Conservation (phyloP, 305 asterid species). For the Fraxinus platypoda region DNA sequence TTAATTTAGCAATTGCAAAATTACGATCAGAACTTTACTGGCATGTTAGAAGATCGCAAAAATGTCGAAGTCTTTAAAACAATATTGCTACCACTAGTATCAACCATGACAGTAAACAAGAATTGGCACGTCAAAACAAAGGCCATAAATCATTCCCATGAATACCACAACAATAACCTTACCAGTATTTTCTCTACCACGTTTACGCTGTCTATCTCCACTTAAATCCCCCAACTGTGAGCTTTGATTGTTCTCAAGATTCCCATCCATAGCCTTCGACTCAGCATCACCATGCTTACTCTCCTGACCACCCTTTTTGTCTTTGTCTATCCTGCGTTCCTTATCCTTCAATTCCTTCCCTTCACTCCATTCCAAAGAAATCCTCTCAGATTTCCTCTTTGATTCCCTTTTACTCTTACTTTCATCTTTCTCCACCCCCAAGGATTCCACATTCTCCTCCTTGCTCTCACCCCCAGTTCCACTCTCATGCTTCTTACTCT, state of each 20-base stretch:
- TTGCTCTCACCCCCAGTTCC: conserved; percentile 51
- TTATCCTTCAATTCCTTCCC: conserved; percentile 67
- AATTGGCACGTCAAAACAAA: conserved; percentile 11
- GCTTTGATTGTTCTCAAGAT: conserved; percentile 57
- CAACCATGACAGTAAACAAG: neutral
- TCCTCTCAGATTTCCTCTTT: conserved; percentile 79
- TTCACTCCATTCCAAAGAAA: conserved; percentile 66
- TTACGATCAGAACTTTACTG: neutral
- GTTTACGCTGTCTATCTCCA: conserved; percentile 68
- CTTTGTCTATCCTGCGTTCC: conserved; percentile 70
- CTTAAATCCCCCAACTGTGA: conserved; percentile 41
- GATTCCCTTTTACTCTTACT: conserved; percentile 62
- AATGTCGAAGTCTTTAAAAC: neutral
- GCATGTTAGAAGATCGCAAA: neutral
- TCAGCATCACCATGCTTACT: conserved; percentile 55
- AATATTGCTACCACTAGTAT: conserved; percentile 13
- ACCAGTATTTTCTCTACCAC: conserved; percentile 72
- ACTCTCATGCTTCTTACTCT: conserved; percentile 61
- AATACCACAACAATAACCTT: conserved; percentile 46
- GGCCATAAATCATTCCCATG: neutral
- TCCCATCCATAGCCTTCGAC: conserved; percentile 34
- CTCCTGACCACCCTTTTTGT: conserved; percentile 60
- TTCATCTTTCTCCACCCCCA: conserved; percentile 61
- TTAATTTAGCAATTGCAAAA: neutral
- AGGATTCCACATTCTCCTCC: conserved; percentile 42